Evolutionary conservation across 169 alveolate species (phyloP).

Genomic region (Eimeria necatrix): DNA sequence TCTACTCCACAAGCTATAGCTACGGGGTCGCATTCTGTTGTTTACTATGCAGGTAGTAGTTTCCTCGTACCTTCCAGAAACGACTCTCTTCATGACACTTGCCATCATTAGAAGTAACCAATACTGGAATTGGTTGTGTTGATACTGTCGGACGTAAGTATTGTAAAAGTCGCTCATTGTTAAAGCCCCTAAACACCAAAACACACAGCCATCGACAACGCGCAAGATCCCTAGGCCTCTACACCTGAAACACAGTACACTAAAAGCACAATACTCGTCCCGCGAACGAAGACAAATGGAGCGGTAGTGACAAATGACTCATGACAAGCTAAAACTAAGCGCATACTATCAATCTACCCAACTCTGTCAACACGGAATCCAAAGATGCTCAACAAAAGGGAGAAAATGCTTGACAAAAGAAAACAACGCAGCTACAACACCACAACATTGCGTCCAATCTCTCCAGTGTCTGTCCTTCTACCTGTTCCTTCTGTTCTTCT

Average conservation of each 20-base stretch:
- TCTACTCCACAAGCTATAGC: too few species aligned
- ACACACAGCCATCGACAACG: background rate
- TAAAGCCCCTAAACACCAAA: conserved; percentile 22
- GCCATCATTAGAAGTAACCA: conserved; percentile 79
- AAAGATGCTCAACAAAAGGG: background rate
- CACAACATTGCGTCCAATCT: too few species aligned
- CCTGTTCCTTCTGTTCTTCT: conserved; percentile 41
- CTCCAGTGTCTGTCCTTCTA: background rate
- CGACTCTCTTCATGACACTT: conserved; percentile 72
- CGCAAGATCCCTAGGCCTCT: background rate
- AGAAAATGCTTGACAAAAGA: too few species aligned
- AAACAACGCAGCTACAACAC: too few species aligned
- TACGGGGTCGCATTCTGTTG: too few species aligned
- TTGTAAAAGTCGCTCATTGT: conserved; percentile 74
- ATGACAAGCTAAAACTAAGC: background rate
- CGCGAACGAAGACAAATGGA: too few species aligned
- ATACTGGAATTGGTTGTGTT: conserved; percentile 78
- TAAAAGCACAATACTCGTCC: background rate
- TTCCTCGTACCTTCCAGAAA: conserved; percentile 53
- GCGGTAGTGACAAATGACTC: background rate
- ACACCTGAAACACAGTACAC: background rate
- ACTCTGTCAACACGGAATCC: background rate
- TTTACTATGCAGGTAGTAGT: too few species aligned
- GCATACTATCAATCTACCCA: background rate
- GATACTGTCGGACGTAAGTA: conserved; percentile 74